These are phyloP conservation scores for Stachybotrys elegans DNA, from an alignment of 2,329 filamentous ascomycete species.

Conservation along the genomic window DNA sequence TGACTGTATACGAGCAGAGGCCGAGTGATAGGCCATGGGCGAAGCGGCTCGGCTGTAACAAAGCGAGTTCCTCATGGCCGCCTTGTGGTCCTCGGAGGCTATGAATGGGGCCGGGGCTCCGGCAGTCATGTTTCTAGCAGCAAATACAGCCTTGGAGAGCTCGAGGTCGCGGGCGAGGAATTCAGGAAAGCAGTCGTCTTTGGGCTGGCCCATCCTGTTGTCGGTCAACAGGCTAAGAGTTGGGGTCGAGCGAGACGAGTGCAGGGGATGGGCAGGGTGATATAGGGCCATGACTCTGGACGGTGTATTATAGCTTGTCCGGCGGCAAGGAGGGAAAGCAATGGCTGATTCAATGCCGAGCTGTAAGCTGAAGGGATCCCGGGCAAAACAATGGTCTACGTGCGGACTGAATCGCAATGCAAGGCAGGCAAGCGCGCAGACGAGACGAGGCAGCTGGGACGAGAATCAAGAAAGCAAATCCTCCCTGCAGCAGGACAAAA, in stretches of 20 bases:
- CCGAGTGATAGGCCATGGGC: constrained; percentile 19
- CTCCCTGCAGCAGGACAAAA: no score
- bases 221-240: constrained; percentile 15
- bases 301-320: no score
- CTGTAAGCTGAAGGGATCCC: no score
- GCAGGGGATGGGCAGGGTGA: no score
- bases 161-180: constrained; percentile 51
- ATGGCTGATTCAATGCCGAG: no score
- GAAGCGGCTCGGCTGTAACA: constrained; percentile 16
- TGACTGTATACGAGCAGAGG: constrained; percentile 22
- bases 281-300: no score
- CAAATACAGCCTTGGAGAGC: constrained; percentile 41
- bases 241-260: constrained; percentile 18
- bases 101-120: constrained; percentile 38
- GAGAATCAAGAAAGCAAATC: no score
- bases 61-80: constrained; percentile 10
- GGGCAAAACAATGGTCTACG: no score
- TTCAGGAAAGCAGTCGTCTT: constrained; percentile 47
- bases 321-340: no score
- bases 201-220: constrained; percentile 21
- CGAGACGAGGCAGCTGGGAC: no score
- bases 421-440: no score
- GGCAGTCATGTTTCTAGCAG: constrained; percentile 46
- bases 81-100: constrained; percentile 21
- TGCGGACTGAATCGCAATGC: no score